Percentiles rank a stretch among this genome's conserved stretches.
phyloP scores from a whole-genome alignment of 2,329 filamentous ascomycete genomes.

The Xylariaceae sp. region DNA sequence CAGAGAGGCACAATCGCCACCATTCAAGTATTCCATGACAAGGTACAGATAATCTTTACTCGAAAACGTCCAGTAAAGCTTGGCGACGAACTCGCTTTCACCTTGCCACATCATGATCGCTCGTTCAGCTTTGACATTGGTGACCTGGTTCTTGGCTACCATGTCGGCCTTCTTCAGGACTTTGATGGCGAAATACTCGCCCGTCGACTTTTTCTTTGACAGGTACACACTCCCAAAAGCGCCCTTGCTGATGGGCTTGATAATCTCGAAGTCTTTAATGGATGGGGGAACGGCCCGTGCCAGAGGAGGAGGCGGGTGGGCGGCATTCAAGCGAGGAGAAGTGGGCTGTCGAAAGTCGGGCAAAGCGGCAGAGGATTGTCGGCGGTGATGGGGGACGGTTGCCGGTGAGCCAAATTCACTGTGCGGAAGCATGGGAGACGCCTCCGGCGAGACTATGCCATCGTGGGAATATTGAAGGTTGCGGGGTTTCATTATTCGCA shows the following conservation, averaged over 20 bases:
- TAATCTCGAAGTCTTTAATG: slow-evolving; percentile 98
- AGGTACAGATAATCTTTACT: slow-evolving; percentile 98
- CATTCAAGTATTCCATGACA: slow-evolving; percentile 98
- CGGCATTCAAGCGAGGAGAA: slow-evolving; percentile 74
- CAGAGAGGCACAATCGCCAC: slow-evolving; percentile 90
- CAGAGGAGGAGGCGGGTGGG: slow-evolving; percentile 71
- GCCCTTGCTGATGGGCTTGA: slow-evolving; percentile 98
- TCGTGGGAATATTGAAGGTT: slow-evolving; percentile 52
- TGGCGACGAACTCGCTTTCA: slow-evolving; percentile 97
- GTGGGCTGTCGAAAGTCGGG: slow-evolving; percentile 65
- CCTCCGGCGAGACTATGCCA: slow-evolving; percentile 71
- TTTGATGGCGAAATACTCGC: slow-evolving; percentile 98
- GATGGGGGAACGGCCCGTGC: slow-evolving; percentile 86
- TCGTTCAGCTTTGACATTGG: slow-evolving; percentile 95
- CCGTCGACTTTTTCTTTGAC: slow-evolving; percentile 96
- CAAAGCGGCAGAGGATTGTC: slow-evolving; percentile 85
- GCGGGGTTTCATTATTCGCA: slow-evolving; percentile 79
- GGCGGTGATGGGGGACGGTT: slow-evolving; percentile 60
- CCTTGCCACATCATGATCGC: slow-evolving; percentile 99
- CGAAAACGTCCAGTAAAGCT: slow-evolving; percentile 98
- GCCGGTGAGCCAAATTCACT: slow-evolving; percentile 76
- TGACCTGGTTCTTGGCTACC: slow-evolving; percentile 99
- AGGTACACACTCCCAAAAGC: slow-evolving; percentile 97
- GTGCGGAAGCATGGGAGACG: slow-evolving; percentile 76
- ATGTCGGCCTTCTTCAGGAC: slow-evolving; percentile 99